Evolutionary conservation across 2,329 filamentous ascomycete genomes (phyloP), one percentile per base, ranked within the genome.

Genomic region (Beauveria rudraprayagi): DNA sequence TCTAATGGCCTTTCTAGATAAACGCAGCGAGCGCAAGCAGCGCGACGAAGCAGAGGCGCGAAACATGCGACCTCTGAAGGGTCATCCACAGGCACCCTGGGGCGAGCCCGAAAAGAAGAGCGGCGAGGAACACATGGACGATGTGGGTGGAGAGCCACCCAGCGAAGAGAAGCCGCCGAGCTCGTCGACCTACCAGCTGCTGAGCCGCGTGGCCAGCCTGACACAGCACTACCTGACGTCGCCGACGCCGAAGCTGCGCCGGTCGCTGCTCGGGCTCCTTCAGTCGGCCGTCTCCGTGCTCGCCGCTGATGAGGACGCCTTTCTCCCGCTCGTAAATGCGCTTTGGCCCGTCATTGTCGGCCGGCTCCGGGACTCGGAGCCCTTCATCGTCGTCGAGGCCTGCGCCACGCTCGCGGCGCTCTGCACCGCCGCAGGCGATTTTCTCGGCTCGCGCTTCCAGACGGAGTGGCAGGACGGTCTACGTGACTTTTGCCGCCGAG

Each of bases 171-270:
- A 84, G 61, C 79, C 83, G 22, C 84, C 86, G n/a, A 86, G 87
- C 41, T 89, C 89, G 51, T 88, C 89, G 65, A 90, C 90, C 0
- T 95, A 95, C 72, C 80, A 80, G n/a, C 81, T 97, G 11, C 83
- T 97, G 3, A 81, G 91, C 40, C 88, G 87, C 61, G 94, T 99
- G 61, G 85, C 92, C 26, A 83, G 84, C 54, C 84, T 96, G 1
- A 93, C 92, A 5, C 92, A 96, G 69, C 88, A 96, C 70, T 94
- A 97, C 72, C 83, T 99, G 11, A 92, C 93, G 6, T 92, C 91
- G 0, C 87, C 90, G 0, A 92, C 91, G 0, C 86, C 92, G 0
- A 83, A 85, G 11, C 81, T 99, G 9, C 87, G 93, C 46, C 85
- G 85, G 34, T 90, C 88, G 0, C 81, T 99, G 3, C 83, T 99